Percentiles rank a stretch among this genome's conserved stretches.
phyloP scores from a whole-genome alignment of 148 eudicot genomes.

The Beta vulgaris region DNA sequence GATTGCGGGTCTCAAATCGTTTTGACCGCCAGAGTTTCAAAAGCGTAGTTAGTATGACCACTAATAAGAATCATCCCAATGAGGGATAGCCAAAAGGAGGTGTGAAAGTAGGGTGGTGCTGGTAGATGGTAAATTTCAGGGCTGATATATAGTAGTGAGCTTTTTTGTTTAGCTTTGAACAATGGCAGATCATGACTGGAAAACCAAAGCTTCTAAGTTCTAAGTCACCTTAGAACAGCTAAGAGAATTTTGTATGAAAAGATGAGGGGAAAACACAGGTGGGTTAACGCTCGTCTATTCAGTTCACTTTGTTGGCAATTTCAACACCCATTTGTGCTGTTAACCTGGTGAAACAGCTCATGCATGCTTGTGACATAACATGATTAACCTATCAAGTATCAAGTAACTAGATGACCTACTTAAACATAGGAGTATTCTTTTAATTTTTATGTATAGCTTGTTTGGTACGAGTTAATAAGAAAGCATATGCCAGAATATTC shows the following conservation, averaged over 20 bases:
- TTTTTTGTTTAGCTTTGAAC: too few species aligned
- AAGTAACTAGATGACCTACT: background rate
- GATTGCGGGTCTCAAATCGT: too few species aligned
- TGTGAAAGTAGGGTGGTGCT: too few species aligned
- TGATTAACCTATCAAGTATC: too few species aligned
- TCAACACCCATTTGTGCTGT: background rate
- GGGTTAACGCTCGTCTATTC: background rate
- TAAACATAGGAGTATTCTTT: background rate
- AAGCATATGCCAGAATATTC: background rate
- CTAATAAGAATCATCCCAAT: too few species aligned
- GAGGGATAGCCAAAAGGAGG: too few species aligned
- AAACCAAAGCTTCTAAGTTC: background rate
- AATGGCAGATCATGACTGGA: too few species aligned
- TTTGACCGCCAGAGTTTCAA: too few species aligned
- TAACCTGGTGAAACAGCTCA: background rate
- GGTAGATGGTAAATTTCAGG: too few species aligned
- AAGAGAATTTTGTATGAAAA: background rate
- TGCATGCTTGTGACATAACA: background rate
- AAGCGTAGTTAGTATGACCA: too few species aligned
- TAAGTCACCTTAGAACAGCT: background rate
- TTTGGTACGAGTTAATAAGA: background rate
- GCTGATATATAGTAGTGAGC: too few species aligned
- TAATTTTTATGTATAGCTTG: too few species aligned
- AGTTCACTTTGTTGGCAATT: background rate
- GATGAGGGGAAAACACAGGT: background rate